Percentiles rank a stretch among this genome's conserved stretches.
Conservation (phyloP, 139 green algal genomes). For the Chlamydomonas schloesseri region DNA sequence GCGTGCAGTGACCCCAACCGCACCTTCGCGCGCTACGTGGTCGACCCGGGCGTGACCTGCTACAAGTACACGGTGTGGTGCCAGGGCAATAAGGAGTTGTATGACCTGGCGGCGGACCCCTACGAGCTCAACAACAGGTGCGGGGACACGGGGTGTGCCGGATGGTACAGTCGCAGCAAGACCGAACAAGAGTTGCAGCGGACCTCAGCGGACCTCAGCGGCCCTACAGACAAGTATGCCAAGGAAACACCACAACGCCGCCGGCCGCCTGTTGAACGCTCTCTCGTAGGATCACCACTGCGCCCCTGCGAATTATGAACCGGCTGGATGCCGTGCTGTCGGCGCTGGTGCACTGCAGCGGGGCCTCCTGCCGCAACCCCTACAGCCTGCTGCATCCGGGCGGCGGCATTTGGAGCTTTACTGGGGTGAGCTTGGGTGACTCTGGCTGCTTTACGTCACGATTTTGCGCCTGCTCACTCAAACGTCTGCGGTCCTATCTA, state of each 20-base stretch:
- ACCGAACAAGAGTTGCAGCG: no score
- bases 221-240: no score
- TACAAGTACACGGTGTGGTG: conserved; percentile 44
- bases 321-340: neutral
- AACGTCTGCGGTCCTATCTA: no score
- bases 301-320: neutral
- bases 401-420: neutral
- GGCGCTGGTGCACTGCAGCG: neutral
- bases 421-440: neutral
- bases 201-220: no score
- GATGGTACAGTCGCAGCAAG: neutral
- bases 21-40: neutral
- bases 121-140: conserved; percentile 35
- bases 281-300: no score
- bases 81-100: conserved; percentile 23
- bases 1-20: no score
- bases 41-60: neutral
- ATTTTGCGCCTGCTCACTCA: neutral
- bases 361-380: neutral
- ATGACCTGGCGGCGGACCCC: conserved; percentile 13
- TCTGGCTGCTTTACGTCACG: no score
- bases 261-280: no score
- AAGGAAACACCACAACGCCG: no score
- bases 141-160: neutral
- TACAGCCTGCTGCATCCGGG: conserved; percentile 10